A percentile compares a stretch with the other conserved stretches of the same genome.
Evolutionary conservation across 108 stramenopile species (phyloP).

Genomic region (Nitzschia sp.): DNA sequence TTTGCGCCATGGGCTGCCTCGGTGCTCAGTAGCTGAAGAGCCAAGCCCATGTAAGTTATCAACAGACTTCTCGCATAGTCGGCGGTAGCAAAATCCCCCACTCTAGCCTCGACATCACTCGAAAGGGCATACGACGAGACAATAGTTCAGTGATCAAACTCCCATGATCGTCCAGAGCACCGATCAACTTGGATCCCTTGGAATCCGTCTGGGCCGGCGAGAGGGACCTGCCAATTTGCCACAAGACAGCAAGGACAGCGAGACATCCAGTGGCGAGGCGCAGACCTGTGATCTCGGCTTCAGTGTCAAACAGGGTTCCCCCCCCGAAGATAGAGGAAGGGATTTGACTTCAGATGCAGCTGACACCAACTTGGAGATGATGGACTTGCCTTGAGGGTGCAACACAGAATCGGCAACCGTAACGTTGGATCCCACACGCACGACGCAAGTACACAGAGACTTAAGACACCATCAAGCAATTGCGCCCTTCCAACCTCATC

Average conservation of each 20-base stretch:
- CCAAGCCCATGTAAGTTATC: slow-evolving; percentile 21
- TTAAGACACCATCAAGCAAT: slow-evolving; percentile 17
- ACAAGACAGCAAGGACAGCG: slow-evolving; percentile 15
- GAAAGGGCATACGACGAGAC: slow-evolving; percentile 13
- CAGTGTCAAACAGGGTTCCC: slow-evolving; percentile 5
- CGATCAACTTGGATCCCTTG: not conserved
- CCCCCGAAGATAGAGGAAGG: not conserved
- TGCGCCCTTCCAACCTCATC: slow-evolving; percentile 1
- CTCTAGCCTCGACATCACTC: slow-evolving; percentile 14
- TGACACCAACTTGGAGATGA: slow-evolving; percentile 9
- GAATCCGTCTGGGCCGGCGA: slow-evolving; percentile 1
- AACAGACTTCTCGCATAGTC: slow-evolving; percentile 21
- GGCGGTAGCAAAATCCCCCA: slow-evolving; percentile 9
- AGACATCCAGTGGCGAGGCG: slow-evolving; percentile 21
- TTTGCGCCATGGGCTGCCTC: slow-evolving; percentile 7
- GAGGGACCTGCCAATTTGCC: slow-evolving; percentile 2
- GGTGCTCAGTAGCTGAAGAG: slow-evolving; percentile 25
- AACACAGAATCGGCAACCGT: slow-evolving; percentile 18
- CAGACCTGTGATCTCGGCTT: slow-evolving; percentile 18
- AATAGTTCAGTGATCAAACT: slow-evolving; percentile 17
- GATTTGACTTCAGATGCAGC: slow-evolving; percentile 5
- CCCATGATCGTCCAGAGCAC: slow-evolving; percentile 4
- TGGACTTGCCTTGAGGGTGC: slow-evolving; percentile 1
- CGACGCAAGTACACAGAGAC: slow-evolving; percentile 17
- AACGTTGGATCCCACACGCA: slow-evolving; percentile 20